Base-by-base conservation (phyloP, 2,329 filamentous ascomycete genomes). In the Canariomyces notabilis region DNA sequence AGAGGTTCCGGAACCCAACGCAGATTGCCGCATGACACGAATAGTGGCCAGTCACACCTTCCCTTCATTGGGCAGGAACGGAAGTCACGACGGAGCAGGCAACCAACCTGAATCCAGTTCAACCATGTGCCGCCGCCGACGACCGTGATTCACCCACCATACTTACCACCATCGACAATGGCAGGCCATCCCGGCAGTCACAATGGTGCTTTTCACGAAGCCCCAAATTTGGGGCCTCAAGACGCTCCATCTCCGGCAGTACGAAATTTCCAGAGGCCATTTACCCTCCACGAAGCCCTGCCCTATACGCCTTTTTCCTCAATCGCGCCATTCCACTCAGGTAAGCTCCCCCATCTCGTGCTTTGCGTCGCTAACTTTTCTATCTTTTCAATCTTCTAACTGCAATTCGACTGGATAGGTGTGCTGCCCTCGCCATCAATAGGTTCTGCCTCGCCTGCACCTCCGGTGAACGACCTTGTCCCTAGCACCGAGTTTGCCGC, bases 251-350 rank as follows among this genome's bases (percentile, higher is more conserved):
- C 46, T 6, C 38, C 50, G 38, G 32, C 48, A 40, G 15, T 37
- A 49, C 4, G 32, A n/a, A 48, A 38, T 21, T 67, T 65, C 46
- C 49, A 50, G 15, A 53, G 73, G 44, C 74, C 81, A 1, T 80
- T 83, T 60, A 77, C 77, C 3, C 76, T 93, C 11, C 77, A 84
- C 46, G 85, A 93, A 61, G 87, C 87, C 22, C 72, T 93, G 37
- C 85, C 86, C n/a, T 90, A 83, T 66, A 87, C 87, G 42, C 87
- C 88, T 19, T 83, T 91, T 62, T 87, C 83, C 39, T 89, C 86
- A 3, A 84, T 90, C 39, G 76, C 87, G 42, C 87, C 87, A 2
- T 88, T 91, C 64, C 80, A 85, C 63, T 78, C 85, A 55, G 82
- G 87, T 89, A 67, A 53, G 72, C 46, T 50, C 50, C 48, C 42